Conservation (phyloP, 208 protist species). For the Naegleria gruberi region DNA sequence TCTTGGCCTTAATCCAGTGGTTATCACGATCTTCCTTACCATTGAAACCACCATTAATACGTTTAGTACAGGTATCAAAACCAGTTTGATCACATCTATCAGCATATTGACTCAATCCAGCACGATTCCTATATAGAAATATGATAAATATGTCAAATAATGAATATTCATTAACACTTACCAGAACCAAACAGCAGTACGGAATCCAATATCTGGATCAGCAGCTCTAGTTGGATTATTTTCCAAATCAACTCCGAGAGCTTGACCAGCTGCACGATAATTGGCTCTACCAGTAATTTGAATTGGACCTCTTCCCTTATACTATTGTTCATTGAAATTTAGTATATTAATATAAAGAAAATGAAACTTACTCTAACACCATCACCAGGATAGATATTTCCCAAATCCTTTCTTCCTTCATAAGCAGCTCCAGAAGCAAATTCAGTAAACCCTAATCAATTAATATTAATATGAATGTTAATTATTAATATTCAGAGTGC, state of each 20-base stretch:
- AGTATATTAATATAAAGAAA: not conserved
- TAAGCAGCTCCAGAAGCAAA: constrained; percentile 28
- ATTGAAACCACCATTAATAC: constrained; percentile 32
- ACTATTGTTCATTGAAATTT: not conserved
- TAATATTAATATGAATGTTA: no score
- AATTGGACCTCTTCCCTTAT: constrained; percentile 30
- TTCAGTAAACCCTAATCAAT: constrained; percentile 28
- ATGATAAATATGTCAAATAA: no score
- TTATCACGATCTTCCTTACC: constrained; percentile 27
- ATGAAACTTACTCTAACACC: not conserved
- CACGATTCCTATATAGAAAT: no score
- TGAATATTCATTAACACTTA: no score
- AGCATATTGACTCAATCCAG: constrained; percentile 21
- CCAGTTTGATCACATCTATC: not conserved
- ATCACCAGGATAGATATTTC: constrained; percentile 33
- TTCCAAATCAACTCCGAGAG: constrained; percentile 17
- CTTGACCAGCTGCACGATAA: constrained; percentile 24
- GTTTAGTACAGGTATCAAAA: constrained; percentile 19
- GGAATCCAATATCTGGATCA: constrained; percentile 10
- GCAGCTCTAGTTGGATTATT: constrained; percentile 16
- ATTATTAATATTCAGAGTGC: no score
- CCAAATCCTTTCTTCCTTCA: constrained; percentile 34
- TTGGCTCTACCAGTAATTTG: constrained; percentile 32
- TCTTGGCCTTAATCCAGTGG: not conserved
- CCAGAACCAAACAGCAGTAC: constrained; percentile 29